Evolutionary conservation across 2,329 filamentous ascomycete species (phyloP).

Genomic region (Aspergillus spinulosporus): DNA sequence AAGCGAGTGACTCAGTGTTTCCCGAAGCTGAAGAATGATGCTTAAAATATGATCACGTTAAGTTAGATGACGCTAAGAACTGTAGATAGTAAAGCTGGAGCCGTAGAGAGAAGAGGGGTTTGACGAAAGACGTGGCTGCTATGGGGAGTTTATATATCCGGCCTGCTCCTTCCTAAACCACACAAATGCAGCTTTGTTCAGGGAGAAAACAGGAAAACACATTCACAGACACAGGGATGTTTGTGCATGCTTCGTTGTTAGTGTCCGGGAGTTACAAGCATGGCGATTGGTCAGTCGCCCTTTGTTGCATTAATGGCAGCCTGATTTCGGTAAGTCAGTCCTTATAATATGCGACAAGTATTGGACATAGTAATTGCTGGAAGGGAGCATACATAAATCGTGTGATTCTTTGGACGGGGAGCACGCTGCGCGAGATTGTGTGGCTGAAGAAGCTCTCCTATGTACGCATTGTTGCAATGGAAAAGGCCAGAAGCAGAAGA

Average conservation of each 20-base stretch:
- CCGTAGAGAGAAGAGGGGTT: slow-evolving; percentile 1
- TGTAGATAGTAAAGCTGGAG: background rate
- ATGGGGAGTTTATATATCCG: slow-evolving; percentile 4
- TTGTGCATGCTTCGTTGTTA: background rate
- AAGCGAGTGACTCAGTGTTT: background rate
- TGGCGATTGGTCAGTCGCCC: background rate
- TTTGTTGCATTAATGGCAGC: slow-evolving; percentile 2
- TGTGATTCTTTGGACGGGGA: background rate
- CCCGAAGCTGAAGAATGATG: background rate
- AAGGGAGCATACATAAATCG: slow-evolving; percentile 1
- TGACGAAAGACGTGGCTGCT: background rate
- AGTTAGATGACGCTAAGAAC: background rate
- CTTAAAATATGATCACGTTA: background rate
- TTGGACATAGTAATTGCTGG: background rate
- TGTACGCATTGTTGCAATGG: too few relatives aligned
- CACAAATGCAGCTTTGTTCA: slow-evolving; percentile 1
- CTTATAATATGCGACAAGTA: background rate
- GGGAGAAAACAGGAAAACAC: background rate
- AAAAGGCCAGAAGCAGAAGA: too few relatives aligned
- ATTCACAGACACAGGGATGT: background rate
- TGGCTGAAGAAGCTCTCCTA: too few relatives aligned
- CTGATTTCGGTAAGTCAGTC: background rate
- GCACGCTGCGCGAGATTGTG: background rate
- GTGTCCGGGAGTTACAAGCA: background rate
- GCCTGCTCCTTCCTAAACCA: slow-evolving; percentile 3